phyloP scores from a whole-genome alignment of 176 grass and related monocot genomes.

The Microstegium vimineum region DNA sequence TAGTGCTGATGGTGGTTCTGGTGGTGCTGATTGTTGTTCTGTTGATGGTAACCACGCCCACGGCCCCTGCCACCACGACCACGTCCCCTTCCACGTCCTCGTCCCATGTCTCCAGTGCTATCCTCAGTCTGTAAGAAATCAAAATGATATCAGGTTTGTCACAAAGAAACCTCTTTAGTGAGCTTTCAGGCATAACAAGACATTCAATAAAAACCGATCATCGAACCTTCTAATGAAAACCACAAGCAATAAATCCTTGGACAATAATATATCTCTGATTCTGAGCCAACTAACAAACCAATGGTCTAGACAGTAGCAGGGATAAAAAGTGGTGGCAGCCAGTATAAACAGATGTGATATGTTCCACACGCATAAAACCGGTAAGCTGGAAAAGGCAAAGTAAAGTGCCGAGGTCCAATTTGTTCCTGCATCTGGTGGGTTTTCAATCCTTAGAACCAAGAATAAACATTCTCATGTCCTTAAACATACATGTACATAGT shows the following conservation, averaged over 20 bases:
- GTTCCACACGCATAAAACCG: not conserved
- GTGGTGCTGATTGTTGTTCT: conserved; percentile 50
- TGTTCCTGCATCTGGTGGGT: not conserved
- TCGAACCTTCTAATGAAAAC: not conserved
- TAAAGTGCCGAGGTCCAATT: not conserved
- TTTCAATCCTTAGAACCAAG: not conserved
- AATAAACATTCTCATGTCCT: not conserved
- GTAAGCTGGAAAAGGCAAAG: not conserved
- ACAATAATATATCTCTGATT: not conserved
- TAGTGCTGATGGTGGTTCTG: conserved; percentile 35
- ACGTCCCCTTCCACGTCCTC: conserved; percentile 45
- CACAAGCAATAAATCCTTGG: not conserved
- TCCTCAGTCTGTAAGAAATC: conserved; percentile 58
- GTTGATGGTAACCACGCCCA: conserved; percentile 49
- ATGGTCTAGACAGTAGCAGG: not conserved
- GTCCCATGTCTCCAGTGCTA: conserved; percentile 36
- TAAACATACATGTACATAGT: not conserved
- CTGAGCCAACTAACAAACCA: not conserved
- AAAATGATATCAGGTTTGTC: conserved; percentile 11
- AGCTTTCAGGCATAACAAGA: not conserved
- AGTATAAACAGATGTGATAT: not conserved
- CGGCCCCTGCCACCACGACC: conserved; percentile 55
- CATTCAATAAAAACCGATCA: not conserved
- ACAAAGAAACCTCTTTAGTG: not conserved
- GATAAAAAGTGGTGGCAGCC: not conserved